Conservation (phyloP, 371 early-diverging fungal genomes). For the Mucor irregularis region DNA sequence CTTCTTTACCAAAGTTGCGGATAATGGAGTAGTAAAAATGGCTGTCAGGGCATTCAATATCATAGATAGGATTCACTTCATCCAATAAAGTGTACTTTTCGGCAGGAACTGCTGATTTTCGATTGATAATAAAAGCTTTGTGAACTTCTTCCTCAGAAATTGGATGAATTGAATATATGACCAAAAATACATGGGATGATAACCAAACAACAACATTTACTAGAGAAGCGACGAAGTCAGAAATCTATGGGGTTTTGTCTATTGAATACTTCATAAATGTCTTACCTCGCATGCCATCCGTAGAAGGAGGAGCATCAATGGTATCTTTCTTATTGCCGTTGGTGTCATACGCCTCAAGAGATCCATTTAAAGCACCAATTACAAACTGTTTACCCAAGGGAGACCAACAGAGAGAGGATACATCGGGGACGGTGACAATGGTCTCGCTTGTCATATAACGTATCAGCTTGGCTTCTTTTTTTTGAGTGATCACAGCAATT, state of each 20-base stretch:
- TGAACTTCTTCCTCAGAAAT: not conserved
- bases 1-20: conserved; percentile 32
- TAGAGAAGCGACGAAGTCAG: conserved; percentile 1
- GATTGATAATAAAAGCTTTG: conserved; percentile 12
- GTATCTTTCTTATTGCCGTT: conserved; percentile 31
- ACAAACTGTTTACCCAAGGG: conserved; percentile 55
- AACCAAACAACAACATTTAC: conserved; percentile 46
- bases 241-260: not conserved
- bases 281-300: not conserved
- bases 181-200: conserved; percentile 37
- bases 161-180: conserved; percentile 18
- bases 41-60: conserved; percentile 24
- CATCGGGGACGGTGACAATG: conserved; percentile 12
- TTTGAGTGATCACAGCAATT: conserved; percentile 27
- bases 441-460: conserved; percentile 18
- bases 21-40: conserved; percentile 41
- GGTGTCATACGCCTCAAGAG: conserved; percentile 30
- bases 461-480: conserved; percentile 24
- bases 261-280: not conserved
- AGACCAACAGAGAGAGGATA: conserved; percentile 49
- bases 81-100: conserved; percentile 13
- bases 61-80: conserved; percentile 38
- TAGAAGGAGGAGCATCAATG: not conserved
- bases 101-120: not conserved
- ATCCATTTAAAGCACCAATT: conserved; percentile 37